These are phyloP conservation scores for Cordyceps cicadae DNA, from an alignment of 2,329 filamentous ascomycete genomes.

Conservation along the genomic window DNA sequence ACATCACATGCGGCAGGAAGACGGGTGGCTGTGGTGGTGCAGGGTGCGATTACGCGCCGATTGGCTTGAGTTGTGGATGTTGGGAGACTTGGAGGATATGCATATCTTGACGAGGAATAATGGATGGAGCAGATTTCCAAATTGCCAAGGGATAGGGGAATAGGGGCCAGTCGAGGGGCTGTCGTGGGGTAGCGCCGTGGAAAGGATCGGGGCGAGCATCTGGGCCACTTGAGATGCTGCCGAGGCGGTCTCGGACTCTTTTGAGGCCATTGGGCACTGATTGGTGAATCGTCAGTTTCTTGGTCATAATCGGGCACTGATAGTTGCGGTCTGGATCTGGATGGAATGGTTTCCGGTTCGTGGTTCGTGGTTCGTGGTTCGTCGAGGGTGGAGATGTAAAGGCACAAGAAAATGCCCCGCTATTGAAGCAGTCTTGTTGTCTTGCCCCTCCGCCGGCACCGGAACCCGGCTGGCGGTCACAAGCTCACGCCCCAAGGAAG, in stretches of 20 bases:
- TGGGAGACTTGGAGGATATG: neutral
- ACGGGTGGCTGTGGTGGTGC: neutral
- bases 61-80: neutral
- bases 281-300: neutral
- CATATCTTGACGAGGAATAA: neutral
- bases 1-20: neutral
- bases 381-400: neutral
- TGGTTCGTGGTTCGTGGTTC: neutral
- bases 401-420: neutral
- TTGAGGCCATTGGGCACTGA: neutral
- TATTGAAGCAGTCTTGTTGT: too few relatives aligned
- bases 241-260: neutral
- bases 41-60: neutral
- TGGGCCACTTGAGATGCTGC: neutral
- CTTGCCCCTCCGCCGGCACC: slow-evolving; percentile 2
- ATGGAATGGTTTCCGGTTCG: neutral
- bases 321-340: neutral
- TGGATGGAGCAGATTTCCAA: neutral
- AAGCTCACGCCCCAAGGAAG: neutral
- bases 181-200: neutral
- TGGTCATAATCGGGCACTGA: neutral
- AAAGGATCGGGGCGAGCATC: neutral
- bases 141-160: neutral
- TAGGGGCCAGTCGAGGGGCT: neutral
- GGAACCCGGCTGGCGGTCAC: neutral